These are phyloP conservation scores for Saccharomyces hybrid DNA, from an alignment of 1,139 yeast genomes.

Conservation along the genomic window DNA sequence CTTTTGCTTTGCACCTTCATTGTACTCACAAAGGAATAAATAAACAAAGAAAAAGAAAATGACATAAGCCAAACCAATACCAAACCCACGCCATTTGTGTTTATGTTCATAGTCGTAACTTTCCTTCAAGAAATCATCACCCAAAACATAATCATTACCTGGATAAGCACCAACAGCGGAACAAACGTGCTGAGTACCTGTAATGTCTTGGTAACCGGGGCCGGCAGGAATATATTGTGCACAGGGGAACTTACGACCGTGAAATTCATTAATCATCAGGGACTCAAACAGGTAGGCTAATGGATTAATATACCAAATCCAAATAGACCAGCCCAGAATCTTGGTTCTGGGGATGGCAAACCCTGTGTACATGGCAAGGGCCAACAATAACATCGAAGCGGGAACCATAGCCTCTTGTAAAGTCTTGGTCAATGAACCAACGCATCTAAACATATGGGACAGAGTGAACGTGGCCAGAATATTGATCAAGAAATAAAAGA, in stretches of 20 bases:
- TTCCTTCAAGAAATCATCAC: conserved; percentile 50
- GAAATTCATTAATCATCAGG: conserved; percentile 49
- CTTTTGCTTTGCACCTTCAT: conserved; percentile 70
- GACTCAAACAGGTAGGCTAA: conserved; percentile 63
- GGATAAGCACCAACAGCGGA: conserved; percentile 54
- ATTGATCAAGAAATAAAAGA: conserved; percentile 53
- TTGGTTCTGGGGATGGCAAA: conserved; percentile 60
- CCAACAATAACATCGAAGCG: conserved; percentile 54
- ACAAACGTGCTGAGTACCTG: conserved; percentile 46
- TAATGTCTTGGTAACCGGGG: conserved; percentile 37
- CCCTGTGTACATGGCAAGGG: conserved; percentile 63
- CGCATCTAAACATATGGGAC: conserved; percentile 65
- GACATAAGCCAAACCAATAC: conserved; percentile 43
- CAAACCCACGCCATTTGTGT: conserved; percentile 82
- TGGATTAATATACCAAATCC: conserved; percentile 73
- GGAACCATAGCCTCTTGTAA: conserved; percentile 68
- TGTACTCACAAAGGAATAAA: conserved; percentile 51
- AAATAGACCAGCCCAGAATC: conserved; percentile 72
- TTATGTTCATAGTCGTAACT: conserved; percentile 47
- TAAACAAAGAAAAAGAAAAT: conserved; percentile 31
- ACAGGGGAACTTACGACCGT: conserved; percentile 38
- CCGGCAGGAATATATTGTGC: conserved; percentile 48
- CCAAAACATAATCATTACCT: conserved; percentile 49
- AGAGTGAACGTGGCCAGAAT: conserved; percentile 50
- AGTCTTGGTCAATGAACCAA: conserved; percentile 58